These are phyloP conservation scores for Calendula officinalis DNA, from an alignment of 129 eudicot genomes.

Conservation along the genomic window DNA sequence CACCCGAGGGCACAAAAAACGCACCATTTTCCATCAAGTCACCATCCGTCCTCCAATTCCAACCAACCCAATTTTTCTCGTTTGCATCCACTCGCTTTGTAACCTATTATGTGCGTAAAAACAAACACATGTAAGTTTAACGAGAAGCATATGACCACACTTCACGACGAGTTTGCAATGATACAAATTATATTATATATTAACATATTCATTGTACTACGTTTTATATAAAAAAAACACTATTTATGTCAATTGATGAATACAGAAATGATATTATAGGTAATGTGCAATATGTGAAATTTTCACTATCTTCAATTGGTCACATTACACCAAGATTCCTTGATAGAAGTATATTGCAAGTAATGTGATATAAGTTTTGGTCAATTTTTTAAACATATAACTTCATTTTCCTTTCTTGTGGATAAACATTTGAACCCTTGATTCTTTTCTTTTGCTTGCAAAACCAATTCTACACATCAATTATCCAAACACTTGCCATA, in stretches of 20 bases:
- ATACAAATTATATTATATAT: too few species aligned
- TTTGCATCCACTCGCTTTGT: constrained; percentile 57
- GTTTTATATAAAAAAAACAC: too few species aligned
- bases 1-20: constrained; percentile 57
- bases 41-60: constrained; percentile 75
- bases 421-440: constrained; percentile 9
- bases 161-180: not conserved
- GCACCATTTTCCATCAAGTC: constrained; percentile 74
- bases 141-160: not conserved
- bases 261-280: too few species aligned
- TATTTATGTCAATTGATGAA: too few species aligned
- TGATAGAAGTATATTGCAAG: not conserved
- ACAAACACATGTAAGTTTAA: not conserved
- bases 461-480: constrained; percentile 16
- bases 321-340: too few species aligned
- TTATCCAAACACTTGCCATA: constrained; percentile 13
- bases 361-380: not conserved
- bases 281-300: too few species aligned
- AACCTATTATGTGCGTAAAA: constrained; percentile 31
- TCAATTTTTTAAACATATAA: not conserved
- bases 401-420: constrained; percentile 19
- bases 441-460: constrained; percentile 28
- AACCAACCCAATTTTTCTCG: constrained; percentile 50
- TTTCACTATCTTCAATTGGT: too few species aligned
- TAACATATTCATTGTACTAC: too few species aligned